Evolutionary conservation across 371 early-diverging fungal genomes (phyloP), one percentile per base, ranked within the genome.

Genomic region (Mortierella sp.): DNA sequence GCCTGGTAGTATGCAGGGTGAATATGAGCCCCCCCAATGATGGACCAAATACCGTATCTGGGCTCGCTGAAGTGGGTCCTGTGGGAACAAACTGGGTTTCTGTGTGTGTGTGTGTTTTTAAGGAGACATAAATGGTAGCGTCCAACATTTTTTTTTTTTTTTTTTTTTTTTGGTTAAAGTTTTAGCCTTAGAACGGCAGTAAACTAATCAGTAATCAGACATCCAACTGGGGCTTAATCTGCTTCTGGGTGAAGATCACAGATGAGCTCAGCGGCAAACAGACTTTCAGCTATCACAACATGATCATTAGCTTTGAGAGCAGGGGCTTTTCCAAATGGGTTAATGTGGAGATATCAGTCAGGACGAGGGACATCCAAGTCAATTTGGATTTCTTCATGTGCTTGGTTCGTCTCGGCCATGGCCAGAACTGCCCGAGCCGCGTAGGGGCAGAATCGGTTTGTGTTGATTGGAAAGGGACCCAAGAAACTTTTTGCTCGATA

Each of bases 401-500:
- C 30, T 14, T 70, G 75, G 28, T 62, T 66, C 7, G 70, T 75
- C 67, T 75, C 75, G 2, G 62, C 64, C 56, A 75, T 58, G 56
- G 70, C 75, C 21, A 70, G 47, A 25, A 66, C 62, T 16, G 70
- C 70, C 3, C 67, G 62, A 5, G 66, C 70, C 21, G 70, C 66
- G n/a, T 16, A 70, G 7, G 75, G 75, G 48, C 70, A 75, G 44
- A 48, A 23, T 7, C 62, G 48, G 60, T 57, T 60, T 45, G n/a
- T 56, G 56, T 70, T 97, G n/a, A 83, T 96, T 23, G 97, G 97
- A 14, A 82, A 85, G 11, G 96, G 96, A 0, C 53, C 83, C 16
- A 69, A 77, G 30, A 90, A 94, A 29, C 66, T 94, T 1, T n/a
- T 84, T 97, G 7, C 80, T 97, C 1, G 97, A 97, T 64, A 89